Evolutionary conservation across 202 grass and related monocot species (phyloP).

Genomic region (Saccharum hybrid): DNA sequence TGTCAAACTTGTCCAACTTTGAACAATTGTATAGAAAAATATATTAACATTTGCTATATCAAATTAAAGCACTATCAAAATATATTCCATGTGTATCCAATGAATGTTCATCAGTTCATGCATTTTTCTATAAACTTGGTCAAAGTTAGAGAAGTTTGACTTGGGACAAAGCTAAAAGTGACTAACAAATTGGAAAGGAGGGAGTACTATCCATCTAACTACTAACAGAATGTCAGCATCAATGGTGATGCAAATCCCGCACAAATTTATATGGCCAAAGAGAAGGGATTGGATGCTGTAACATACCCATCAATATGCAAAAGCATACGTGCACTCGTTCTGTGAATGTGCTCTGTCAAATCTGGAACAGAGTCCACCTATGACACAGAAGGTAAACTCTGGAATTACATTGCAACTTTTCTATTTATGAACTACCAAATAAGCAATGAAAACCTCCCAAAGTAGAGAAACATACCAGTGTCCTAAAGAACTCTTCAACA

Average conservation of each 20-base stretch:
- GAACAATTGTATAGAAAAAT: not conserved
- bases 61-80: not conserved
- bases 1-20: not conserved
- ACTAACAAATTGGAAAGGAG: not conserved
- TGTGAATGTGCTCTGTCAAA: slow-evolving; percentile 92
- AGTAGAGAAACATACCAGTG: slow-evolving; percentile 66
- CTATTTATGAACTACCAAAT: slow-evolving; percentile 33
- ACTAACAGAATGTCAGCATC: slow-evolving; percentile 37
- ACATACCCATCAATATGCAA: slow-evolving; percentile 96
- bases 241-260: slow-evolving; percentile 17
- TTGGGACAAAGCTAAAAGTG: not conserved
- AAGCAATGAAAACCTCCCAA: slow-evolving; percentile 11
- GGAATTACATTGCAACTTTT: slow-evolving; percentile 23
- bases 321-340: slow-evolving; percentile 86
- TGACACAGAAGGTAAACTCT: slow-evolving; percentile 38
- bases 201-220: slow-evolving; percentile 3
- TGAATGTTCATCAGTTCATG: not conserved
- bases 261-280: not conserved
- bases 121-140: not conserved
- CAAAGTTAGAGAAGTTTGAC: not conserved
- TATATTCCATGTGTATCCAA: slow-evolving; percentile 1
- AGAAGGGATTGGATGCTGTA: slow-evolving; percentile 15
- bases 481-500: slow-evolving; percentile 86
- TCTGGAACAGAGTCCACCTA: slow-evolving; percentile 96
- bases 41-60: not conserved